A percentile compares a stretch with the other conserved stretches of the same genome.
Evolutionary conservation across 1,139 yeast genomes (phyloP).

Genomic region (Yamadazyma membranifaciens): DNA sequence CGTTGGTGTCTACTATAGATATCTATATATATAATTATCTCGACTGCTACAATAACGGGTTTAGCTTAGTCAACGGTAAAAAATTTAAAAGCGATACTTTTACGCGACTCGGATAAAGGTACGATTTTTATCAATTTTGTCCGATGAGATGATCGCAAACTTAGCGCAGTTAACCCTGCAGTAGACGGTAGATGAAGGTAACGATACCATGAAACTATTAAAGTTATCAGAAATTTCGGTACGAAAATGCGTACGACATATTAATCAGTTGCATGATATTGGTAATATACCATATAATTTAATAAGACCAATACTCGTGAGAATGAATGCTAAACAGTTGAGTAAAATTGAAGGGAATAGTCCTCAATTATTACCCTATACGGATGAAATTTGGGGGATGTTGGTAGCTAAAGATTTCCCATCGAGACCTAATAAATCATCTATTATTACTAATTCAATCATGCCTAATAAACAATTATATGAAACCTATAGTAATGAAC

Average conservation of each 20-base stretch:
- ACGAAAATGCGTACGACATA: slow-evolving; percentile 16
- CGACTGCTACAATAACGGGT: too few species aligned
- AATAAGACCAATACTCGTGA: slow-evolving; percentile 39
- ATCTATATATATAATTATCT: too few species aligned
- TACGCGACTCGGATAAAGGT: neutral
- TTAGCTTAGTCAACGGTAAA: too few species aligned
- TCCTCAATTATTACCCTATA: slow-evolving; percentile 44
- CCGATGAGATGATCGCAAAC: neutral
- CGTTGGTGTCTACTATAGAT: neutral
- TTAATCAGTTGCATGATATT: slow-evolving; percentile 33
- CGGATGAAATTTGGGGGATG: slow-evolving; percentile 51
- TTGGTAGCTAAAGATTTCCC: slow-evolving; percentile 51
- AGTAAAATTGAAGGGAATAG: slow-evolving; percentile 42
- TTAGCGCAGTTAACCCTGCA: neutral
- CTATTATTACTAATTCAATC: slow-evolving; percentile 5
- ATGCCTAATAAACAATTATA: slow-evolving; percentile 47
- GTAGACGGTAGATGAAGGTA: too few species aligned
- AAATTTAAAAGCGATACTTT: neutral
- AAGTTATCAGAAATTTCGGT: slow-evolving; percentile 13
- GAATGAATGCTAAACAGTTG: slow-evolving; percentile 49
- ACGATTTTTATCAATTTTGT: neutral
- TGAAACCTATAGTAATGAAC: slow-evolving; percentile 41
- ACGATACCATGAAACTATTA: slow-evolving; percentile 3
- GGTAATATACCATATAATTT: slow-evolving; percentile 51
- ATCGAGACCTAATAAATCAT: slow-evolving; percentile 27